Evolutionary conservation across 768 basidiomycete genomes (phyloP).

Genomic region (Serpula lacrymans): DNA sequence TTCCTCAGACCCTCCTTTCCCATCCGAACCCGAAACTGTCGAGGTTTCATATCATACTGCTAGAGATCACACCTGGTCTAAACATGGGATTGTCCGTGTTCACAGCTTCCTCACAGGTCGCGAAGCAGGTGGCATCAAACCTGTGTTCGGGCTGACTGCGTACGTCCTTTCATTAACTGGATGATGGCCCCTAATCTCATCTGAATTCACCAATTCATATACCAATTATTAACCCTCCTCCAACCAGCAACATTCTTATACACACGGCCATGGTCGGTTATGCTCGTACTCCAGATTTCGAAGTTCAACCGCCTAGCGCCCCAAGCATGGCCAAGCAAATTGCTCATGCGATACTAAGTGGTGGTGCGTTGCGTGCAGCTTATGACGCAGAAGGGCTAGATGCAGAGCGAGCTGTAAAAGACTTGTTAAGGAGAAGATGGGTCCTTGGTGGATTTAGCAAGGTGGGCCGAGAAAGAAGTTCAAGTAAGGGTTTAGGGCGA

Average conservation of each 20-base stretch:
- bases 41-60: slow-evolving; percentile 64
- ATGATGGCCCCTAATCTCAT: not conserved
- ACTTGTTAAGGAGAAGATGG: too few species aligned
- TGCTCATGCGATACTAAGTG: slow-evolving; percentile 35
- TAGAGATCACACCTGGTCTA: slow-evolving; percentile 48
- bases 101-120: slow-evolving; percentile 86
- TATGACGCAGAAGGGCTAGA: slow-evolving; percentile 25
- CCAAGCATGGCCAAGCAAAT: slow-evolving; percentile 40
- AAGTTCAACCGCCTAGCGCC: slow-evolving; percentile 41
- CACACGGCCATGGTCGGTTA: slow-evolving; percentile 49
- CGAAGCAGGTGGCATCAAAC: slow-evolving; percentile 81
- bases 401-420: too few species aligned
- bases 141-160: slow-evolving; percentile 88
- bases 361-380: slow-evolving; percentile 20
- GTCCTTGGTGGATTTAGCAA: too few species aligned
- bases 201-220: too few species aligned
- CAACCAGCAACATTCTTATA: slow-evolving; percentile 50
- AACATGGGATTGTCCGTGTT: slow-evolving; percentile 41
- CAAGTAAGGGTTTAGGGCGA: too few species aligned
- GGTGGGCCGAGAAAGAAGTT: too few species aligned
- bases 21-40: slow-evolving; percentile 46
- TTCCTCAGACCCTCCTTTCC: slow-evolving; percentile 53
- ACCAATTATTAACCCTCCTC: not conserved
- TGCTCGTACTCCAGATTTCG: slow-evolving; percentile 41
- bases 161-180: slow-evolving; percentile 42